Evolutionary conservation across 345 rosid genomes (phyloP), one percentile per base, ranked within the genome.

Genomic region (Angophora floribunda): DNA sequence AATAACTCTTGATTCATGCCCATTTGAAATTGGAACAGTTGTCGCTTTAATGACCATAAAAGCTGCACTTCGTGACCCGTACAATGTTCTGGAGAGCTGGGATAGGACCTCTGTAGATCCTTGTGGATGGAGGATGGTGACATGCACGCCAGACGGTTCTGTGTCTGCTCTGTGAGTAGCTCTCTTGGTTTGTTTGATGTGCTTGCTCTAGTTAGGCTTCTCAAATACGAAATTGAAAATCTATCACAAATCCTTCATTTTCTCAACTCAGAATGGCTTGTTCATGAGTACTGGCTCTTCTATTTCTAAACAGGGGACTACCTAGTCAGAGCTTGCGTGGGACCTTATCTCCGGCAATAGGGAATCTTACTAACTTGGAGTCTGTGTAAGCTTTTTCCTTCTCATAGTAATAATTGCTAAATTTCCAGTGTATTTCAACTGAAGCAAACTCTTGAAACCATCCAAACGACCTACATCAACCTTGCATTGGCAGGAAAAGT

Each of bases 61-160:
- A 93, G 88, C 50, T 79, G 95, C 93, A 80, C 92, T 97, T 86
- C 96, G 89, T 63, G 99, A 97, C 87, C 99, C 99, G 0, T 93
- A 97, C 91, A 96, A 94, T 92, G 98, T 95, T 89, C 92, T 97
- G 90, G 99, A 94, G 86, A 95, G 94, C 89, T 97, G 99, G 99
- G 99, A 97, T 92, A 94, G 91, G 85, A 96, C 93, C 91, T 96
- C 99, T 87, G 99, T 97, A 49, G 99, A 96, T 95, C 99, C 99
- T 85, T 97, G 99, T 93, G 96, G 99, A 91, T 97, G 99, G 99
- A 95, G 97, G 92, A 96, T 97, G 99, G 93, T 97, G 86, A 93
- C 97, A 89, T 97, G 99, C 91, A 89, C 97, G 19, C 2, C 89
- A 57, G 98, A 96, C 89, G 98, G 97, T 87, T 96, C 89, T 94